These are phyloP conservation scores for Glomus cerebriforme DNA, from an alignment of 192 early-diverging fungal genomes.

Conservation along the genomic window DNA sequence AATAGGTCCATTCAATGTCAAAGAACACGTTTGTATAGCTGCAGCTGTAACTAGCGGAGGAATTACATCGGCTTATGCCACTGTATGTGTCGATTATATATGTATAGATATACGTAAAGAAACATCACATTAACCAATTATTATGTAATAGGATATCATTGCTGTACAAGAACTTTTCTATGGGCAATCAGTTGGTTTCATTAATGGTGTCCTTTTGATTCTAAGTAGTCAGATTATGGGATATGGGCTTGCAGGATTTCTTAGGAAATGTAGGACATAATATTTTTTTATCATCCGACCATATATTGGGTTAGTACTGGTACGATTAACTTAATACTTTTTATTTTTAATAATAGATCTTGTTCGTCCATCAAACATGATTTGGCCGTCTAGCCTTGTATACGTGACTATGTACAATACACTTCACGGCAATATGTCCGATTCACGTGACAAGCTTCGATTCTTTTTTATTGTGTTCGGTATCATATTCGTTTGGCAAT, in stretches of 20 bases:
- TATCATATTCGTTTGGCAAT: constrained; percentile 53
- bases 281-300: too few relatives aligned
- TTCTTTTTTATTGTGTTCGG: constrained; percentile 50
- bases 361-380: constrained; percentile 18
- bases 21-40: constrained; percentile 68
- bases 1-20: constrained; percentile 58
- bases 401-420: constrained; percentile 54
- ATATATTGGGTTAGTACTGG: too few relatives aligned
- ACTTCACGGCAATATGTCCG: constrained; percentile 32
- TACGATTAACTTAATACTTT: too few relatives aligned
- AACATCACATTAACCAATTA: not conserved
- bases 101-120: too few relatives aligned
- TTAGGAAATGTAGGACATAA: constrained; percentile 53
- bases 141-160: constrained; percentile 45
- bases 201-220: constrained; percentile 54
- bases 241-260: constrained; percentile 64
- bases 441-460: constrained; percentile 15
- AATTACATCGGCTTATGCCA: constrained; percentile 60
- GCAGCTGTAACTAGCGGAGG: constrained; percentile 51
- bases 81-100: constrained; percentile 33
- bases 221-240: constrained; percentile 63
- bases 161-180: constrained; percentile 62
- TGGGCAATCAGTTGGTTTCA: constrained; percentile 51
- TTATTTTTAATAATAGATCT: constrained; percentile 4
- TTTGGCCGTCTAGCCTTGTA: constrained; percentile 79